phyloP scores from a whole-genome alignment of 2,329 filamentous ascomycete genomes.

The Gnomoniopsis sp. region DNA sequence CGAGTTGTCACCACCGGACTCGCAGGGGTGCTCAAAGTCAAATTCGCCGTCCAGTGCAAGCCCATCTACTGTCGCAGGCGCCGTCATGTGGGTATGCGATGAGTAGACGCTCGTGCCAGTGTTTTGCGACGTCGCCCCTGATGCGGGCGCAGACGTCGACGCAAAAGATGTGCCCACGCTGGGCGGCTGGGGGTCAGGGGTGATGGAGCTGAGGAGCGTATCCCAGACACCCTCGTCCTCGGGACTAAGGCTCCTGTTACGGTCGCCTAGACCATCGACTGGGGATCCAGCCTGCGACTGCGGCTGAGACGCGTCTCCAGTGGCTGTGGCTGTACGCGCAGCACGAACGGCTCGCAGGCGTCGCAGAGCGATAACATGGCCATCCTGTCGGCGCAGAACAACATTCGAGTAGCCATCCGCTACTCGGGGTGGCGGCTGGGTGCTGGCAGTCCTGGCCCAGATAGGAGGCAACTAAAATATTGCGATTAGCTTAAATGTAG shows the following conservation, averaged over 20 bases:
- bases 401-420: too few species aligned
- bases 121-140: conserved; percentile 40
- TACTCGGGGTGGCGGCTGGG: neutral
- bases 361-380: conserved; percentile 4
- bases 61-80: conserved; percentile 35
- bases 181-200: conserved; percentile 76
- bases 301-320: neutral
- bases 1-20: conserved; percentile 53
- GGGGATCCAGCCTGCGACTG: neutral
- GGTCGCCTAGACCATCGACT: conserved; percentile 72
- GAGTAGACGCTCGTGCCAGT: conserved; percentile 35
- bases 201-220: conserved; percentile 73
- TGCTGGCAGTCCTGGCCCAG: neutral
- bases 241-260: conserved; percentile 76
- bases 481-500: conserved; percentile 7
- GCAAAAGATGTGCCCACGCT: conserved; percentile 81
- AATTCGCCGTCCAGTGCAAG: conserved; percentile 9
- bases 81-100: conserved; percentile 43
- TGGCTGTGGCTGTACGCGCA: neutral
- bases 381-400: conserved; percentile 1
- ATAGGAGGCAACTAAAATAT: conserved; percentile 2
- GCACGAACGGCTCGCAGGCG: conserved; percentile 6
- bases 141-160: conserved; percentile 56
- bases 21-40: conserved; percentile 40
- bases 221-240: conserved; percentile 70